Evolutionary conservation across 2,329 filamentous ascomycete species (phyloP), one percentile per base, ranked within the genome.

Genomic region (Raffaelea arxii): DNA sequence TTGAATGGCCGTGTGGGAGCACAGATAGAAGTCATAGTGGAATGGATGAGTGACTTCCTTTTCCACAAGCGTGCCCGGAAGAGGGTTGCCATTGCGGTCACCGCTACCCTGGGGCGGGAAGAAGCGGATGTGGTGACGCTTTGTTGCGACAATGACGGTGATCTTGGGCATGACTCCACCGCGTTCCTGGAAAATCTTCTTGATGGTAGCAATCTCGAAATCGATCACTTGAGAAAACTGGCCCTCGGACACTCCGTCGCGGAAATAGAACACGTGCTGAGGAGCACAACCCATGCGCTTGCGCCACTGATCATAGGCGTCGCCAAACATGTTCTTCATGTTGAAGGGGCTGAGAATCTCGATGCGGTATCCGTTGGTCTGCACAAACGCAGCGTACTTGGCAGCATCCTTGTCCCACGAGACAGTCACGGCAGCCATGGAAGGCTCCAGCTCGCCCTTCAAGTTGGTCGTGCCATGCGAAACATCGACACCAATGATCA

Each of bases 111-210:
- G 74, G n/a, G n/a, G n/a, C 0, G 92, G 91, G 69, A 97, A 97
- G 62, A 95, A 89, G 16, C 92, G 85, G 45, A 95, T 81, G 58
- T 96, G 91, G 55, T 98, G 92, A 3, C 92, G 84, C 74, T 98
- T 98, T 2, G 86, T 90, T 1, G 86, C 90, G 40, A 97, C 77
- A 36, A 95, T 78, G 11, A 94, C 88, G 0, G 89, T 89, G 57
- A 96, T 82, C 60, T 85, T 85, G 3, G 85, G 68, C 0, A 49
- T 32, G 1, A 42, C 46, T 18, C 48, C 47, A 2, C 57, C 60
- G 4, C 62, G 60, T 3, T 61, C 55, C 25, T 57, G 55, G 54
- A 89, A 75, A 23, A 69, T 66, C 0, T 69, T 61, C 64, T 83
- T 85, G 65, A 97, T 82, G 53, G 83, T 75, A 0, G 62, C 60